Conservation (phyloP, 768 basidiomycete species). For the Lepiota subincarnata region DNA sequence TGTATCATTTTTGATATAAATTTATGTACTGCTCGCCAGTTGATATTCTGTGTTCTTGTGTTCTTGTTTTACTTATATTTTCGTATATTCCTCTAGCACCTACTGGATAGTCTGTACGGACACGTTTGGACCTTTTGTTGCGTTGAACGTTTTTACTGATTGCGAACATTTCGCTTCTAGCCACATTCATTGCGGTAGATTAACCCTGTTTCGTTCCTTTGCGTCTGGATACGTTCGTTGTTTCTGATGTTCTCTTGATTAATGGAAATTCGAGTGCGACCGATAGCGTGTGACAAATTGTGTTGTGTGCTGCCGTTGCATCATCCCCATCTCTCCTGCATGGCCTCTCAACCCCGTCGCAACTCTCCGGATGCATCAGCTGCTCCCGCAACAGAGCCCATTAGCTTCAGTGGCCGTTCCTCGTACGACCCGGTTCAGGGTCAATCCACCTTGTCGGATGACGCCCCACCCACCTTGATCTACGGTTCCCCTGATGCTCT, state of each 20-base stretch:
- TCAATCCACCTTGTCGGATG: neutral
- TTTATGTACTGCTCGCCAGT: neutral
- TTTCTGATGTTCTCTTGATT: neutral
- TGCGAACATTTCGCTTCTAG: neutral
- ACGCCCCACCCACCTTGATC: neutral
- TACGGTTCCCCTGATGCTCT: conserved; percentile 3
- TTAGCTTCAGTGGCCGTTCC: neutral
- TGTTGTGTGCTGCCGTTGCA: neutral
- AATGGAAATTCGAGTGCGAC: too few species aligned
- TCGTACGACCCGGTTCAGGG: neutral
- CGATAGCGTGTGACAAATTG: conserved; percentile 1
- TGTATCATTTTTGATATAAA: conserved; percentile 10
- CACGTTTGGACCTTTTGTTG: conserved; percentile 1
- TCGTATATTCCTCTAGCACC: conserved; percentile 6
- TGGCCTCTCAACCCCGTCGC: conserved; percentile 4
- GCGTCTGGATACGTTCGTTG: neutral
- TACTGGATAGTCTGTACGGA: conserved; percentile 10
- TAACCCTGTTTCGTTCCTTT: neutral
- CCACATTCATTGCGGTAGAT: neutral
- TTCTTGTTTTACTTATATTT: conserved; percentile 9
- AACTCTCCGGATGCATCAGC: neutral
- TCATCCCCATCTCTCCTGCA: neutral
- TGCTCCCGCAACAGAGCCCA: neutral
- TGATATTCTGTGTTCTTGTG: neutral
- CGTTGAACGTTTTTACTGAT: neutral